Base-by-base conservation (phyloP, 2,329 filamentous ascomycete species). In the Arthrinium phaeospermum region DNA sequence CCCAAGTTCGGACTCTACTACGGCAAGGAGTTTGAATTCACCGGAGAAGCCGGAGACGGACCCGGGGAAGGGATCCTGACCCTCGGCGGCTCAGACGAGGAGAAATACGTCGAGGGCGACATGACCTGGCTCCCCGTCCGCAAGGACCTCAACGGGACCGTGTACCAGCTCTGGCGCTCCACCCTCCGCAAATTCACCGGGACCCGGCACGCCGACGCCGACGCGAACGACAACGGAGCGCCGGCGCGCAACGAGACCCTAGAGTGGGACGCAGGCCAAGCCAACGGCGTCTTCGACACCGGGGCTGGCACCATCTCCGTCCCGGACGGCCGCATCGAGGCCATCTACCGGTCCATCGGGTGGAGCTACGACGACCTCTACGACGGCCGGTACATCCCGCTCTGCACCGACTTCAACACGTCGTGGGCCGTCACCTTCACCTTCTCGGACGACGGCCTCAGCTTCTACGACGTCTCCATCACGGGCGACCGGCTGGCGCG, bases 351-450 rank as follows among this genome's bases (percentile, higher is more conserved):
- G 44, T 78, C 79, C 0, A 79, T 83, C 37, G 81, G 81, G 3
- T 79, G 80, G 81, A 80, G 82, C 79, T 82, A 75, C 75, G 80
- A 76, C 0, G 78, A 77, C 1, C 79, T 83, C 61, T 45, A 79
- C 14, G 47, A 64, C 0, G 77, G 76, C 37, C 71, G 80, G 0
- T 75, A 79, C 57, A 72, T 83, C 57, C 81, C 80, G 12, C 73
- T 81, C 27, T 83, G 82, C 76, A 76, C 72, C 73, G 81, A 83
- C 45, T 82, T 83, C 72, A 83, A 80, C 71, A 73, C 79, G 49
- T 75, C 78, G 71, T 83, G 82, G 82, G 78, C 79, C 0, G 44
- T 82, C 13, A 74, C 78, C 0, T 77, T 83, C 45, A 72, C 76
- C 22, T 75, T 81, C 61, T 77, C 72, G 24, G 75, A 71, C 10